phyloP scores from a whole-genome alignment of 2,329 filamentous ascomycete species.

The Microsporum ferrugineum region DNA sequence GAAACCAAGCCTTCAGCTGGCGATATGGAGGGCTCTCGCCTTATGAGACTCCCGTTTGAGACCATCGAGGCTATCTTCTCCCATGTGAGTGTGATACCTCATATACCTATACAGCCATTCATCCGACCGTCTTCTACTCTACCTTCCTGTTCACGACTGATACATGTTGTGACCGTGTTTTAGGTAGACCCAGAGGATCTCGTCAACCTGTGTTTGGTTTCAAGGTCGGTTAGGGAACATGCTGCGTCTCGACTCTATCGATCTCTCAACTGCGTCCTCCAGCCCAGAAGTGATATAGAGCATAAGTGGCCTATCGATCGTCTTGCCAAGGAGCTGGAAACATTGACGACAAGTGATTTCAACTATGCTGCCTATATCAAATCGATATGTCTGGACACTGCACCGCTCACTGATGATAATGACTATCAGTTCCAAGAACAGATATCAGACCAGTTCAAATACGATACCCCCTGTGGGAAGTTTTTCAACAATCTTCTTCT shows the following conservation, averaged over 20 bases:
- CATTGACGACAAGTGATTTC: slow-evolving; percentile 52
- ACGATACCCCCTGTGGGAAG: slow-evolving; percentile 48
- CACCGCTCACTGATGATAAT: slow-evolving; percentile 43
- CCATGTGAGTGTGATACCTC: slow-evolving; percentile 32
- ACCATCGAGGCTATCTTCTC: slow-evolving; percentile 23
- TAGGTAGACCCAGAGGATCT: slow-evolving; percentile 15
- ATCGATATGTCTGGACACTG: slow-evolving; percentile 46
- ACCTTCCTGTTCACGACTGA: neutral
- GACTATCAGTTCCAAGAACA: slow-evolving; percentile 25
- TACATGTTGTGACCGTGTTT: neutral
- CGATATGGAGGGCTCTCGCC: neutral
- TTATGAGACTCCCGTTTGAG: slow-evolving; percentile 23
- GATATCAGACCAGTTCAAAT: slow-evolving; percentile 45
- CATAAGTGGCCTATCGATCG: slow-evolving; percentile 47
- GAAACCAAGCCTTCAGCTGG: neutral
- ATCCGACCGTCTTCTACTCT: neutral
- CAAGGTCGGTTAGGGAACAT: slow-evolving; percentile 46
- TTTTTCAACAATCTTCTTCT: slow-evolving; percentile 52
- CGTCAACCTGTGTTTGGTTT: slow-evolving; percentile 46
- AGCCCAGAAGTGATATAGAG: slow-evolving; percentile 34
- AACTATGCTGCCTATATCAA: slow-evolving; percentile 50
- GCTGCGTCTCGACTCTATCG: slow-evolving; percentile 50
- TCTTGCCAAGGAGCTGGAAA: slow-evolving; percentile 48
- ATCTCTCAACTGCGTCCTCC: slow-evolving; percentile 47
- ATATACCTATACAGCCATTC: slow-evolving; percentile 29